phyloP scores from a whole-genome alignment of 2,329 filamentous ascomycete genomes.

The Pseudogymnoascus sp. region DNA sequence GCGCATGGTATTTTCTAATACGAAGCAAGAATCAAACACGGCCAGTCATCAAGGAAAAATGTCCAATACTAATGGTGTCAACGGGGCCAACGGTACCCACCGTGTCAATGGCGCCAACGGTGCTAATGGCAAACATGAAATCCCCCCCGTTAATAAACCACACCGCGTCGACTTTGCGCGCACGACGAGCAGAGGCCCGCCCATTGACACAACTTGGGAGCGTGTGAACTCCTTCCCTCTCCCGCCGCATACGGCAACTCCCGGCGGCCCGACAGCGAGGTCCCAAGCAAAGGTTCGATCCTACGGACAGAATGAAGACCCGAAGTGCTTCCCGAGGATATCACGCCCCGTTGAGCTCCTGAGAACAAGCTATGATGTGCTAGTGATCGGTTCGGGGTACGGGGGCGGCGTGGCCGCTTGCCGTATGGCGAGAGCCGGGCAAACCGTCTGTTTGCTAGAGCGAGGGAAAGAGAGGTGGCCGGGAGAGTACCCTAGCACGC shows the following conservation, averaged over 20 bases:
- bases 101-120: background rate
- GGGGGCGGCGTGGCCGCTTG: constrained; percentile 60
- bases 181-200: background rate
- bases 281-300: constrained; percentile 24
- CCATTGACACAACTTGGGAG: background rate
- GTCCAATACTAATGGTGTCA: background rate
- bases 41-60: background rate
- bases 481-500: constrained; percentile 52
- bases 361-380: constrained; percentile 52
- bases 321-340: constrained; percentile 42
- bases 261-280: constrained; percentile 22
- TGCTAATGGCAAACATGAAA: background rate
- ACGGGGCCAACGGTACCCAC: background rate
- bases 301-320: constrained; percentile 26
- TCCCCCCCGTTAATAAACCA: constrained; percentile 7
- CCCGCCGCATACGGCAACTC: constrained; percentile 5
- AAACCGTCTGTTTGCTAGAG: constrained; percentile 59
- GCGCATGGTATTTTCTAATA: background rate
- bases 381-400: constrained; percentile 64
- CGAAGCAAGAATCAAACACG: background rate
- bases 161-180: constrained; percentile 17
- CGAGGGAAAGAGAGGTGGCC: constrained; percentile 59
- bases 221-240: constrained; percentile 3
- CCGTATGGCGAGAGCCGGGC: constrained; percentile 52
- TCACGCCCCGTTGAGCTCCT: constrained; percentile 52